Percentiles rank a stretch among this genome's conserved stretches.
Evolutionary conservation across 352 stramenopile species (phyloP).

Genomic region (Globisporangium emineosum): DNA sequence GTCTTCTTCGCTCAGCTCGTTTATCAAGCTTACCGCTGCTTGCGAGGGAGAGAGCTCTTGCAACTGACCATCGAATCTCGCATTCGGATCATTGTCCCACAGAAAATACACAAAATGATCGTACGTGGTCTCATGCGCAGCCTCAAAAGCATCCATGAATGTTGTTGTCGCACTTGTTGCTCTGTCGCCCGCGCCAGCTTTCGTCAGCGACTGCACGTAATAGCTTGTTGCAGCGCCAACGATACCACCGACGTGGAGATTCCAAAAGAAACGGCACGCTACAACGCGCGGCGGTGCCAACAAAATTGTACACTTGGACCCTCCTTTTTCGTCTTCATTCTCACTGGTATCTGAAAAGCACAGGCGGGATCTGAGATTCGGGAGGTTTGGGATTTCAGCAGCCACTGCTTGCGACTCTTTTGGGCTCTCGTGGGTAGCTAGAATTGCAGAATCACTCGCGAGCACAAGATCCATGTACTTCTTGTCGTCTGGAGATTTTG

Average conservation of each 20-base stretch:
- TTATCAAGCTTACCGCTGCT: background rate
- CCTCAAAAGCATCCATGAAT: conserved; percentile 33
- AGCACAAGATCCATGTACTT: conserved; percentile 9
- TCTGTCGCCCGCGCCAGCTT: conserved; percentile 13
- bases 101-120: conserved; percentile 55
- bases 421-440: background rate
- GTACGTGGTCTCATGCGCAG: conserved; percentile 35
- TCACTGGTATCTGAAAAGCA: background rate
- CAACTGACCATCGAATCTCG: conserved; percentile 9
- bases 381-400: background rate
- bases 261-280: conserved; percentile 46
- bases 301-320: background rate
- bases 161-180: conserved; percentile 23
- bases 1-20: conserved; percentile 35
- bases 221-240: background rate
- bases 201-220: conserved; percentile 5
- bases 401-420: background rate
- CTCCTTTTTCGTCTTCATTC: background rate
- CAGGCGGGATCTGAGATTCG: background rate
- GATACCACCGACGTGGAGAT: conserved; percentile 40
- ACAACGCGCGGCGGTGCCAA: background rate
- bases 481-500: conserved; percentile 20
- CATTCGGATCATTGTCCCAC: conserved; percentile 22
- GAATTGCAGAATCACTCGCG: background rate
- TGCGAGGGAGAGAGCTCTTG: background rate